Base-by-base conservation (phyloP, 306 rosid genomes). In the Cicer chorassanicum region DNA sequence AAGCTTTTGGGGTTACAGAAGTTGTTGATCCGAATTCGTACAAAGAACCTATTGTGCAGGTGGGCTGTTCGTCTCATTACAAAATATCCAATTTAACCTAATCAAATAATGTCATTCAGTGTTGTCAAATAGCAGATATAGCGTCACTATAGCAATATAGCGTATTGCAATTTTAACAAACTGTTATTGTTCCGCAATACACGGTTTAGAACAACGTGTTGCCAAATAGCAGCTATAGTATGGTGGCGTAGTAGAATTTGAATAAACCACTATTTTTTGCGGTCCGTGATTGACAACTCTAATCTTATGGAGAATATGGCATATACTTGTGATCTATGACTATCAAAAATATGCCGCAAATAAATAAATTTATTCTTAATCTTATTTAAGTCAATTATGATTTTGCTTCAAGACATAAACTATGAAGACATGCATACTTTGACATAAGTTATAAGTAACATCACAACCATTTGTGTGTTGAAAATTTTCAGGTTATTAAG, bases 1-100 rank as follows among this genome's bases (percentile, higher is more conserved):
- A 87, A 86, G 88, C 87, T 82, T 94, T 94, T 82, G 99, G 97
- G 50, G 19, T 92, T 80, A 92, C 95, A 1, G 83, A 92, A 77
- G 87, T 94, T 80, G 71, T 94, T 55, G 82, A 92, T 69, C 89
- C 92, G 4, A 90, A 81, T 73, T 88, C 84, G 72, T 76, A 55
- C 60, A 63, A 78, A 57, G 96, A 94, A 70, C 91, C 96, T 46
- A 78, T 94, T 54, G 88, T 80, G 40, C 92, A 87, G 94, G 99
- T 93, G 65, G n/a, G 65, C 77, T 74, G 8, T 60, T 65, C 70
- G 34, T 76, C 60, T 72, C 43, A 48, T 72, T 10, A 57, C 55
- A 42, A 40, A 45, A 44, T n/a, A 59, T 67, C 39, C 60, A 59
- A 60, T 43, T 69, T 24, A 42, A 67, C 39, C 29, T 68, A 61